Base-by-base conservation (phyloP, 2,329 filamentous ascomycete genomes). In the Orbilia ellipsospora region DNA sequence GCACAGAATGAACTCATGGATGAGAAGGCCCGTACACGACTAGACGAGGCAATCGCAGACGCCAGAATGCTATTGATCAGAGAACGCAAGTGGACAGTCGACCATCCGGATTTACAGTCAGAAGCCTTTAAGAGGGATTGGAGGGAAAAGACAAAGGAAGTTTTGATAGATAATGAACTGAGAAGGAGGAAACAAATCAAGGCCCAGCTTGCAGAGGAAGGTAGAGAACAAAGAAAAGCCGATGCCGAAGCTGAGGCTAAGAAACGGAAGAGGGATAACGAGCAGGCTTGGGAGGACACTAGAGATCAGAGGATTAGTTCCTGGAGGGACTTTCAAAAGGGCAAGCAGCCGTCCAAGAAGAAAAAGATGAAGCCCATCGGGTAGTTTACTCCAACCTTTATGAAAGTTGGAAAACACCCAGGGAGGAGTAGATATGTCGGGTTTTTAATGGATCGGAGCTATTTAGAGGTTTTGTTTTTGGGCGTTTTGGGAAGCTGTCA, bases 131-230 rank as follows among this genome's bases (percentile, higher is more conserved):
- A 90, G 78, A 88, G 87, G 79, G 89, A 91, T 81, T 99, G 95
- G 95, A 89, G 92, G 79, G 89, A 94, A 82, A 98, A 97, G 88
- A 89, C 92, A 12, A 91, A 92, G 79, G 88, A 90, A 81, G 95
- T 99, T 52, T 88, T 99, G 78, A 89, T 97, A 80, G 95, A 99
- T 80, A 94, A 96, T 81, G 95, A 98, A 84, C 88, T 93, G 80
- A 88, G 95, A 62, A 87, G 93, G 65, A 87, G 92, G 74, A 88
- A 93, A 78, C 94, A 97, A 86, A 83, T 94, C 82, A 96, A 96
- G 85, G 95, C 92, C 48, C 92, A 95, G 85, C 91, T 99, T 90
- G 93, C 96, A 83, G 95, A 99, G 83, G 94, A 99, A 83, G 95
- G 95, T 5, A 87, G 95, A 65, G 90, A 95, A 85, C 90, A 96